Percentiles rank a stretch among this genome's conserved stretches.
Conservation (phyloP, 805 yeast species). For the Zygoascus biomembranicola region DNA sequence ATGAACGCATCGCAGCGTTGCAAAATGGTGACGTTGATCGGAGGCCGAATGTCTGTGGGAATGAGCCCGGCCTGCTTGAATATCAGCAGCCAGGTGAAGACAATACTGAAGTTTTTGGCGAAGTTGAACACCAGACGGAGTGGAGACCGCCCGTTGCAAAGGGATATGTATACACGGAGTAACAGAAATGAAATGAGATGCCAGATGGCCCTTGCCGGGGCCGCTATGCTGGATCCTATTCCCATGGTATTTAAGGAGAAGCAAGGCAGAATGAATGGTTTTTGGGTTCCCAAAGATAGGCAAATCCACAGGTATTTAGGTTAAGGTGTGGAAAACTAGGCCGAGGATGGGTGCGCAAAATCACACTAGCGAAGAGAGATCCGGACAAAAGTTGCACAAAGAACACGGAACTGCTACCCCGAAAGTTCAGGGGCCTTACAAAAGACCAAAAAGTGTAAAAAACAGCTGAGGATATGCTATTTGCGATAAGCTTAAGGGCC, state of each 20-base stretch:
- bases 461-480: no score
- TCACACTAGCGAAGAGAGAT: no score
- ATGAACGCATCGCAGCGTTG: slow-evolving; percentile 33
- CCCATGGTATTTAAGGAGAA: background rate
- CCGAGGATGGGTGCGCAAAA: no score
- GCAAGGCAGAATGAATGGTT: no score
- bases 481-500: no score
- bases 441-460: no score
- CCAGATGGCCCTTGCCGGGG: background rate
- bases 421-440: no score
- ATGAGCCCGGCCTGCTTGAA: slow-evolving; percentile 32
- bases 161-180: background rate
- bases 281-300: no score
- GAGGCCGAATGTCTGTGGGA: slow-evolving; percentile 47
- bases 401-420: no score
- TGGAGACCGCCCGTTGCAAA: slow-evolving; percentile 5
- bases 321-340: no score
- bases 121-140: slow-evolving; percentile 6
- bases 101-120: slow-evolving; percentile 20
- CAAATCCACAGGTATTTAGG: no score
- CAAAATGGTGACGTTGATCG: slow-evolving; percentile 41
- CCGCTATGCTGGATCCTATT: background rate
- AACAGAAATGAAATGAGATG: background rate
- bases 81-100: slow-evolving; percentile 13
- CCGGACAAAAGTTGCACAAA: no score